A percentile compares a stretch with the other conserved stretches of the same genome.
These are phyloP conservation scores for Apiospora saccharicola DNA, from an alignment of 2,329 filamentous ascomycete genomes.

Conservation along the genomic window DNA sequence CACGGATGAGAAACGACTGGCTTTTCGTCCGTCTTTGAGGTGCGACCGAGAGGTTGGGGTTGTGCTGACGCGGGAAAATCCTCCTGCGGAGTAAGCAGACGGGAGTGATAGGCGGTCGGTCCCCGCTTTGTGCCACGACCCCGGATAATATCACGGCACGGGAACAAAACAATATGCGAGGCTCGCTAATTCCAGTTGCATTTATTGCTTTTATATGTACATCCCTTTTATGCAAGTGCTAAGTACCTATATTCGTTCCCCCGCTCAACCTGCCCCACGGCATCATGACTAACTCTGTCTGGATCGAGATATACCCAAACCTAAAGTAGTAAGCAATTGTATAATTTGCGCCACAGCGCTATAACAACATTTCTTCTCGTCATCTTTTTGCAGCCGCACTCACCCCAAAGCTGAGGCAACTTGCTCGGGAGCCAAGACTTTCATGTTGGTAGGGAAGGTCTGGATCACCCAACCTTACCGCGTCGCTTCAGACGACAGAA, in stretches of 20 bases:
- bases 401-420: background rate
- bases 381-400: background rate
- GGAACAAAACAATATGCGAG: background rate
- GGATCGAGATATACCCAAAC: background rate
- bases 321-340: background rate
- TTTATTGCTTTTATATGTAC: background rate
- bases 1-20: too few species aligned
- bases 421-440: too few species aligned
- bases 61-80: background rate
- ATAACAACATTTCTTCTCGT: background rate
- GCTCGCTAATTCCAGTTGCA: background rate
- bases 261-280: too few species aligned
- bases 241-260: too few species aligned
- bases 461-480: background rate
- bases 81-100: background rate
- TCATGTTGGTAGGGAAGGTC: background rate
- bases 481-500: background rate
- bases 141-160: slow-evolving; percentile 1
- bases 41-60: background rate
- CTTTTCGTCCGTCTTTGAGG: background rate
- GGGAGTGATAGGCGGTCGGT: background rate
- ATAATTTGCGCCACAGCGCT: background rate
- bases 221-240: background rate
- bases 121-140: background rate
- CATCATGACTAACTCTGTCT: background rate